These are phyloP conservation scores for Nyctanthes arbortristis DNA, from an alignment of 257 asterid genomes.

Conservation along the genomic window DNA sequence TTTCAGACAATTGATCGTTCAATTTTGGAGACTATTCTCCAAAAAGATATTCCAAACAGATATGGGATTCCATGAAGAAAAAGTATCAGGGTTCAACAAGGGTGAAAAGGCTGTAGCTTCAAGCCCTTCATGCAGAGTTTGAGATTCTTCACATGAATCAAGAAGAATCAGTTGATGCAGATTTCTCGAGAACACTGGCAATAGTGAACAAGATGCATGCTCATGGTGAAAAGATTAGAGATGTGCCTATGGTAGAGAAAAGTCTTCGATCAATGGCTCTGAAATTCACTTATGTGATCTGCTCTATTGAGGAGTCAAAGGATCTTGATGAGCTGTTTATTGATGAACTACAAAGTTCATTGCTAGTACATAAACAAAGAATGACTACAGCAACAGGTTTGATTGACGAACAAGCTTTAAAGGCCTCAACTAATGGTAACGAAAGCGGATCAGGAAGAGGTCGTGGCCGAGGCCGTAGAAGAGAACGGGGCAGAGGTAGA, in stretches of 20 bases:
- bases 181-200: neutral
- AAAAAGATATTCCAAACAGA: neutral
- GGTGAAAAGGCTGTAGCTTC: neutral
- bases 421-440: neutral
- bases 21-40: neutral
- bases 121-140: slow-evolving; percentile 5
- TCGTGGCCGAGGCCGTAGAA: neutral
- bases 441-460: neutral
- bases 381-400: neutral
- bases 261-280: neutral
- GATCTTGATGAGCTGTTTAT: neutral
- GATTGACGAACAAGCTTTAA: neutral
- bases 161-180: neutral
- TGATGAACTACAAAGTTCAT: neutral
- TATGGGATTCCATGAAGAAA: no score
- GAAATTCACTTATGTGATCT: neutral
- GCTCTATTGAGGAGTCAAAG: neutral
- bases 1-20: neutral
- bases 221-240: neutral
- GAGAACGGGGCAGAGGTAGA: neutral
- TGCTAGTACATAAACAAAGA: neutral
- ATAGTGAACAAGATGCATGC: neutral
- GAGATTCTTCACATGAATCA: no score
- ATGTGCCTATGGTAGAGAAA: neutral
- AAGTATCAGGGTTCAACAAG: neutral